These are phyloP conservation scores for Huntiella bhutanensis DNA, from an alignment of 2,329 filamentous ascomycete genomes.

Conservation along the genomic window DNA sequence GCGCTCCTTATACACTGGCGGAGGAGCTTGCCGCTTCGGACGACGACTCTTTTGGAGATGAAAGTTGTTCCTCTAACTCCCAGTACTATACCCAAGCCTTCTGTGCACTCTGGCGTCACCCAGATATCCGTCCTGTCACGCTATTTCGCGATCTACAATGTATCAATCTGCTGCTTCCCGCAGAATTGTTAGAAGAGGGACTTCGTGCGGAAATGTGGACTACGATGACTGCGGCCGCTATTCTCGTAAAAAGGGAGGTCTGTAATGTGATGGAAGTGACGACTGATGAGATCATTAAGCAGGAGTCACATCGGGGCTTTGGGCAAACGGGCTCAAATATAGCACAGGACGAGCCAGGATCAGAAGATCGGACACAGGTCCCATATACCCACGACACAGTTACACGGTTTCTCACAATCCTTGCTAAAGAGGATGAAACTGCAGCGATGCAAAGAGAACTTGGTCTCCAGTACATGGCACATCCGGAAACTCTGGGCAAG, in stretches of 20 bases:
- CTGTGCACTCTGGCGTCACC: conserved; percentile 46
- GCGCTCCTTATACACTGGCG: too few relatives aligned
- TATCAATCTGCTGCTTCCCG: conserved; percentile 46
- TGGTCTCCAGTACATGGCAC: conserved; percentile 79
- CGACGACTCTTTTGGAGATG: not conserved
- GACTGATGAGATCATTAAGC: conserved; percentile 35
- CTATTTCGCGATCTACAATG: conserved; percentile 68
- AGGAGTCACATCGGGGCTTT: conserved; percentile 22
- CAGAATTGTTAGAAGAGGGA: conserved; percentile 39
- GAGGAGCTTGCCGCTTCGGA: too few relatives aligned
- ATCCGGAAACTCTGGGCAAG: conserved; percentile 66
- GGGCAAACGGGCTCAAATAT: too few relatives aligned
- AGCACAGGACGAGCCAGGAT: too few relatives aligned
- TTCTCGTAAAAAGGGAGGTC: conserved; percentile 75
- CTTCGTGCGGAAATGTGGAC: conserved; percentile 66
- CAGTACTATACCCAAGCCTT: conserved; percentile 35
- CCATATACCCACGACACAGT: too few relatives aligned
- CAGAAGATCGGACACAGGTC: too few relatives aligned
- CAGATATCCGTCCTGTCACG: conserved; percentile 55
- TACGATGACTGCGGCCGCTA: conserved; percentile 71
- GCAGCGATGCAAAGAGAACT: conserved; percentile 81
- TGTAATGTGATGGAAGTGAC: conserved; percentile 59
- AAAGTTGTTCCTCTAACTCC: not conserved
- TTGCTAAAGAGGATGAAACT: conserved; percentile 70
- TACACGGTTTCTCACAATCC: conserved; percentile 55